Percentiles rank a stretch among this genome's conserved stretches.
Conservation (phyloP, 768 basidiomycete species). For the Postia placenta region DNA sequence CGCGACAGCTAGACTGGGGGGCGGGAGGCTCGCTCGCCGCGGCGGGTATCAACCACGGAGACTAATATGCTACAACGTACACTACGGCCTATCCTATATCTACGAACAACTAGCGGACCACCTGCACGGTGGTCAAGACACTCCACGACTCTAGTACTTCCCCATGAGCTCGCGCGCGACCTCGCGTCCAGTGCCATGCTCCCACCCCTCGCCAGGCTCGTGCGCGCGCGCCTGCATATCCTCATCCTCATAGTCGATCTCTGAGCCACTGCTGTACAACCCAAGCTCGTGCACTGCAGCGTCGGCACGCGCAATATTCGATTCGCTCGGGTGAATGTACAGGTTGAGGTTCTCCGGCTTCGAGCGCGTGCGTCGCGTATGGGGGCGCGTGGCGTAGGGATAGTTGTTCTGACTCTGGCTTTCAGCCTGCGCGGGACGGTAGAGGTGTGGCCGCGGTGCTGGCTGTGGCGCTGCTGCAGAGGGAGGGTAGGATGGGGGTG, state of each 20-base stretch:
- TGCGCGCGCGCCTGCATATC: no score
- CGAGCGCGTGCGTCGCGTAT: conserved; percentile 33
- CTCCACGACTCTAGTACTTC: background rate
- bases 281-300: conserved; percentile 53
- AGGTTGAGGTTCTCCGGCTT: conserved; percentile 50
- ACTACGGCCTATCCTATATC: no score
- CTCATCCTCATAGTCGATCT: conserved; percentile 41
- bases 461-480: background rate
- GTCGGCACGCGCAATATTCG: conserved; percentile 63
- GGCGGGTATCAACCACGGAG: no score
- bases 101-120: no score
- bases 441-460: background rate
- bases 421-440: background rate
- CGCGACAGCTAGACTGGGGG: no score
- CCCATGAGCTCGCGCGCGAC: conserved; percentile 42
- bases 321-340: conserved; percentile 57
- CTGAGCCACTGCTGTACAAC: conserved; percentile 24
- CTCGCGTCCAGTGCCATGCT: conserved; percentile 44
- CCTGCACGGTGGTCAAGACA: background rate
- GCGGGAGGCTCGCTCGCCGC: no score
- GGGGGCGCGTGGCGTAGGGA: background rate
- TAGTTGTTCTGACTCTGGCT: background rate
- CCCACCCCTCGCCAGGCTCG: conserved; percentile 39
- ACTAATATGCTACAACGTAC: background rate
- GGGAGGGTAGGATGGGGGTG: conserved; percentile 14